Conservation (phyloP, 192 early-diverging fungal species). For the Umbelopsis vinacea region DNA sequence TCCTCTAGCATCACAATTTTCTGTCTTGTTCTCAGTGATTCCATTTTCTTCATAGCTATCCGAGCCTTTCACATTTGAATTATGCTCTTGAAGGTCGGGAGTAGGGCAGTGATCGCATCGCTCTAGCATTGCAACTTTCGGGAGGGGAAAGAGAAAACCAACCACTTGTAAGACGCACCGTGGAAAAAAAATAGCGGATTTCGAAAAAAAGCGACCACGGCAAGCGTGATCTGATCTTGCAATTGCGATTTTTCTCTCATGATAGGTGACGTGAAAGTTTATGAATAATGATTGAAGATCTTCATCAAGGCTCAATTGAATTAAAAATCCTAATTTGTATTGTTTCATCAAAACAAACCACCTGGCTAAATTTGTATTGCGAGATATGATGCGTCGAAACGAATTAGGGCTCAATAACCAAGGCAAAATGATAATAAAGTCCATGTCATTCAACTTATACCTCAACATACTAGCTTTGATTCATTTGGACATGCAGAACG, state of each 20-base stretch:
- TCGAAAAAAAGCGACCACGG: background rate
- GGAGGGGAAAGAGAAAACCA: background rate
- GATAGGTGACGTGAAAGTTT: no score
- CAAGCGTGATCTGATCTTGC: background rate
- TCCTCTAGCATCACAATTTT: background rate
- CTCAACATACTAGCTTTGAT: no score
- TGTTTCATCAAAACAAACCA: no score
- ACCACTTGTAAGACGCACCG: background rate
- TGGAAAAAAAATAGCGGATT: slow-evolving; percentile 7
- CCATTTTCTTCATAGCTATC: background rate
- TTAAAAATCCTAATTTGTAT: no score
- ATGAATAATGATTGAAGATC: no score
- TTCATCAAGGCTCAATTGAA: no score
- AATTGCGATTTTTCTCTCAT: background rate
- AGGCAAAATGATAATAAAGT: no score
- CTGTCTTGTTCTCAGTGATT: background rate
- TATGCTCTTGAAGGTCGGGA: background rate
- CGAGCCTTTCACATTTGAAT: background rate
- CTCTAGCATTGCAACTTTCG: background rate
- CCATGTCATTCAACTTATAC: no score
- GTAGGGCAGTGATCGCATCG: background rate
- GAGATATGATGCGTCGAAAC: no score
- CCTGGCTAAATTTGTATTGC: no score
- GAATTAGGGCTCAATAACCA: no score
- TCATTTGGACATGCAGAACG: no score